phyloP scores from a whole-genome alignment of 228 moss, liverwort and hornwort genomes.

The Sphagnum fallax region DNA sequence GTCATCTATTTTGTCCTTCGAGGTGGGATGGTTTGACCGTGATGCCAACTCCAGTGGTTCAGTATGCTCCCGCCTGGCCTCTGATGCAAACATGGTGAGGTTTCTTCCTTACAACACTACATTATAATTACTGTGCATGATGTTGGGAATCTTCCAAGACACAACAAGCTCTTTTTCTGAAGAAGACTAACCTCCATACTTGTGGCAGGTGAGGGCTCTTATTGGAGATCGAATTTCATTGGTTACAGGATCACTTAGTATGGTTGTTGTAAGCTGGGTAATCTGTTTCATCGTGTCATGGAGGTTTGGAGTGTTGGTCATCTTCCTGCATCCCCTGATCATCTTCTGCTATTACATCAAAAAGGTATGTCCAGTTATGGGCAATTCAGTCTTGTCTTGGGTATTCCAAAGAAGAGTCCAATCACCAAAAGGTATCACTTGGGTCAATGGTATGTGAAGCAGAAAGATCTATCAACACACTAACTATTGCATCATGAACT shows the following conservation, averaged over 20 bases:
- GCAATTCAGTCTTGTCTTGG: background rate
- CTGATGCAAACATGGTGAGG: conserved; percentile 44
- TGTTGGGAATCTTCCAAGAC: too few species aligned
- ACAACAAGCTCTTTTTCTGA: too few species aligned
- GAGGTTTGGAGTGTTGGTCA: conserved; percentile 31
- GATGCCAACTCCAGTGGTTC: conserved; percentile 51
- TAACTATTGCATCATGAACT: background rate
- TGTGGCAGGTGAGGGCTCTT: conserved; percentile 33
- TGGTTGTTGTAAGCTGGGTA: conserved; percentile 31
- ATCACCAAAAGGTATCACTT: too few species aligned
- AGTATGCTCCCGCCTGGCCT: conserved; percentile 38
- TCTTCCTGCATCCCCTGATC: conserved; percentile 40
- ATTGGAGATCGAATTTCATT: conserved; percentile 55
- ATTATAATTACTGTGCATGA: too few species aligned
- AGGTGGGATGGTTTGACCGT: conserved; percentile 57
- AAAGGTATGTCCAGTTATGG: conserved; percentile 16
- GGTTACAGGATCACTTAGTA: conserved; percentile 26
- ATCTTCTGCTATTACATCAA: conserved; percentile 49
- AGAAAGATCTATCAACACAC: background rate
- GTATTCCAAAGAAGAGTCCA: too few species aligned
- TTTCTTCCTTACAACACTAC: too few species aligned
- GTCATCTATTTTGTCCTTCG: conserved; percentile 27
- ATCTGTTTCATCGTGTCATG: conserved; percentile 41
- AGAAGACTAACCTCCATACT: background rate
- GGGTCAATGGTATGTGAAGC: background rate